Percentiles rank a stretch among this genome's conserved stretches.
Evolutionary conservation across 768 basidiomycete genomes (phyloP).

Genomic region (Rhodotorula toruloides): DNA sequence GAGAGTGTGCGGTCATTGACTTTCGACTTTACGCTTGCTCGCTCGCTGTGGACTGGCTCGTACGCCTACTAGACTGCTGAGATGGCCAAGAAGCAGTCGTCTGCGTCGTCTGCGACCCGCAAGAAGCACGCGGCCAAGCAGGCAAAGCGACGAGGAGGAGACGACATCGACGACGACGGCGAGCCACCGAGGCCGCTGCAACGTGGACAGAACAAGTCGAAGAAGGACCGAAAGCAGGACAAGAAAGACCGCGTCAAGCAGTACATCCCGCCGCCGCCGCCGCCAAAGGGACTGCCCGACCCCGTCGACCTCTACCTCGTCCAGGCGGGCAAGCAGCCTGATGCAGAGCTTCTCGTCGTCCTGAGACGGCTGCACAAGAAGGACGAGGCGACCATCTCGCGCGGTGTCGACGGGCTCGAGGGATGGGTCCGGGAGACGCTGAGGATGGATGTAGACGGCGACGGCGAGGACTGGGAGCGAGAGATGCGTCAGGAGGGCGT

Average conservation of each 20-base stretch:
- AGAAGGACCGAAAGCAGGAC: slow-evolving; percentile 48
- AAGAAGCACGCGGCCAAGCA: slow-evolving; percentile 88
- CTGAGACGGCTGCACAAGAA: slow-evolving; percentile 81
- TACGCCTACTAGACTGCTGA: not conserved
- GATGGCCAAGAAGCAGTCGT: slow-evolving; percentile 56
- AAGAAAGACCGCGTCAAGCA: slow-evolving; percentile 67
- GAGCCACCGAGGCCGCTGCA: not conserved
- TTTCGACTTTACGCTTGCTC: no score
- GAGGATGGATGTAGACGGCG: slow-evolving; percentile 50
- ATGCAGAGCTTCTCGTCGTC: slow-evolving; percentile 73
- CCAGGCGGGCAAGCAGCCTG: slow-evolving; percentile 52
- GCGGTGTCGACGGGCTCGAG: slow-evolving; percentile 79
- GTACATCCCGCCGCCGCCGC: slow-evolving; percentile 74
- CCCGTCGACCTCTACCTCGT: slow-evolving; percentile 37
- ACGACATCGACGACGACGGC: slow-evolving; percentile 29
- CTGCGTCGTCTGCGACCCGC: slow-evolving; percentile 75
- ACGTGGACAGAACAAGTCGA: slow-evolving; percentile 15
- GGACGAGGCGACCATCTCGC: slow-evolving; percentile 72
- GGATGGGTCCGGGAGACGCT: slow-evolving; percentile 54
- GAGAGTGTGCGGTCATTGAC: no score
- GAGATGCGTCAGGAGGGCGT: slow-evolving; percentile 47
- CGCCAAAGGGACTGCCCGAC: slow-evolving; percentile 42
- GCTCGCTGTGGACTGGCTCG: no score
- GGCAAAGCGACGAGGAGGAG: slow-evolving; percentile 2
- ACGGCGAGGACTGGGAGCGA: slow-evolving; percentile 45